Conservation (phyloP, 805 yeast genomes). For the Cyberlindnera galapagoensis region DNA sequence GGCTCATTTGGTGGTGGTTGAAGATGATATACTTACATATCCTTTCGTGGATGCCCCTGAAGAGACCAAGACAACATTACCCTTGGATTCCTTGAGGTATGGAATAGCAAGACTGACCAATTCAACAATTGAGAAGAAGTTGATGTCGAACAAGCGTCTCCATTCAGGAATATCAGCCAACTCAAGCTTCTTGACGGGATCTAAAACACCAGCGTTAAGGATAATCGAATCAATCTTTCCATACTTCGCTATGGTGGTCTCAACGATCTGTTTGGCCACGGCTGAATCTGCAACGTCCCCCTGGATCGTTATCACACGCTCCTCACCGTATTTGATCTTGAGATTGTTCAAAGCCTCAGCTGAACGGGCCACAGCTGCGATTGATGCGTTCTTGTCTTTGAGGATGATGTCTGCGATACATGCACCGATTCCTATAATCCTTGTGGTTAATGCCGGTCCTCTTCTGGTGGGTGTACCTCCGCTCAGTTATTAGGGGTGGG, state of each 20-base stretch:
- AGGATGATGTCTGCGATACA: slow-evolving; percentile 54
- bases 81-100: slow-evolving; percentile 45
- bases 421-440: slow-evolving; percentile 63
- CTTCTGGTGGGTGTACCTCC: background rate
- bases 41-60: slow-evolving; percentile 77
- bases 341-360: slow-evolving; percentile 38
- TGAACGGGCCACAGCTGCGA: slow-evolving; percentile 73
- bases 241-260: slow-evolving; percentile 38
- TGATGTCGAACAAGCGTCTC: slow-evolving; percentile 64
- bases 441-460: too few species aligned
- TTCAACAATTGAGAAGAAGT: slow-evolving; percentile 68
- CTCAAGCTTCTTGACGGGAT: slow-evolving; percentile 61
- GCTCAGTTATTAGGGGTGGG: slow-evolving; percentile 1
- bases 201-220: slow-evolving; percentile 79
- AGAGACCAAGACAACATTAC: slow-evolving; percentile 71
- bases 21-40: slow-evolving; percentile 28
- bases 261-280: slow-evolving; percentile 34
- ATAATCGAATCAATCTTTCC: slow-evolving; percentile 59
- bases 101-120: slow-evolving; percentile 53
- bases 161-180: slow-evolving; percentile 49
- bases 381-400: slow-evolving; percentile 29
- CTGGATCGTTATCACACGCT: slow-evolving; percentile 41
- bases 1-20: background rate
- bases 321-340: slow-evolving; percentile 37
- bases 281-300: slow-evolving; percentile 54